Conservation (phyloP, 305 asterid species). For the Solanum aculeatissimum region DNA sequence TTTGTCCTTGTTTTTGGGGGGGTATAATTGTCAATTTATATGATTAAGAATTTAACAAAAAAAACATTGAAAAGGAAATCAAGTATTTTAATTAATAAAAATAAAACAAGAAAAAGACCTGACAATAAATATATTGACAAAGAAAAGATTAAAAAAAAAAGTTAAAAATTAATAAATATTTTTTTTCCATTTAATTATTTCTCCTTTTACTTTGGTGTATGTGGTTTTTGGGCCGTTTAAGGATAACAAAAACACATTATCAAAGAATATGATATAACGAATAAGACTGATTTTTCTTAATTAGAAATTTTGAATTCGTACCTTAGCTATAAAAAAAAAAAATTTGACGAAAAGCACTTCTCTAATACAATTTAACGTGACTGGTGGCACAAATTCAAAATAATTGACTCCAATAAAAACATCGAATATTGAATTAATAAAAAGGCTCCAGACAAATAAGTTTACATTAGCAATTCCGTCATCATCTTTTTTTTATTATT, state of each 20-base stretch:
- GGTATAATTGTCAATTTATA: background rate
- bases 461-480: background rate
- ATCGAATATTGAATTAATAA: no score
- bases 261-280: no score
- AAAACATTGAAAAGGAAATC: background rate
- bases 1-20: background rate
- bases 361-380: no score
- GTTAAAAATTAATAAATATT: background rate
- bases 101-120: background rate
- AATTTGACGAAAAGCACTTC: no score
- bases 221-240: background rate
- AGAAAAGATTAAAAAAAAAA: background rate
- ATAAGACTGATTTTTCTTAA: no score
- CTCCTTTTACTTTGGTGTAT: no score
- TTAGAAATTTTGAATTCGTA: no score
- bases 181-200: no score
- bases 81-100: background rate
- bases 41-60: background rate
- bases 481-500: background rate
- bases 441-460: background rate
- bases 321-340: no score
- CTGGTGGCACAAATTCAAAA: fast-evolving
- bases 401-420: no score
- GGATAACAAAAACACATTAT: background rate
- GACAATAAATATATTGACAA: background rate